Evolutionary conservation across 2,329 filamentous ascomycete genomes (phyloP), one percentile per base, ranked within the genome.

Genomic region (Fonsecaea nubica): DNA sequence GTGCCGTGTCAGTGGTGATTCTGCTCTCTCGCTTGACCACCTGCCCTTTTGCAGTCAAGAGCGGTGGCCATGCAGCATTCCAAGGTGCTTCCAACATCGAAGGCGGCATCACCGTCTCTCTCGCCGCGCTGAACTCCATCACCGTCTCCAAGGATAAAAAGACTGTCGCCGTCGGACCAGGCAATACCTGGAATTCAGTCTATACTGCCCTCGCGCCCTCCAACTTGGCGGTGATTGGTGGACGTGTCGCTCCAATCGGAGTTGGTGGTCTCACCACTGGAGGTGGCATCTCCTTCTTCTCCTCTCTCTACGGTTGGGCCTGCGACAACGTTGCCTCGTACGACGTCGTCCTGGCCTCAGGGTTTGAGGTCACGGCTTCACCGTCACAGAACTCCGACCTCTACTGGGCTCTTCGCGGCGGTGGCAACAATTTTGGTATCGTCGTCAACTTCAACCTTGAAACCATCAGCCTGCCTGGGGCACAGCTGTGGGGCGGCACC

Each of bases 41-140:
- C 3, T 80, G 78, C 33, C 74, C 75, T 0, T 88, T 88, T 69
- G 85, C 86, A 6, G 75, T 86, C 70, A 84, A 85, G 69, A 83
- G 83, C 8, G 86, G 86, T 38, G 86, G 86, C 0, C 86, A 88
- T 74, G 85, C 83, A 64, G 82, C 84, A 2, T 86, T 86, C 72
- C 78, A 83, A n/a, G 82, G 82, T 68, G 83, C 82, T 48, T 80
- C 85, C 1, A 87, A 82, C 69, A 81, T 84, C 55, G 74, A 80
- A 13, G 80, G 76, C 2, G 78, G 78, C 6, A 72, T 80, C 50
- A 76, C 73, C 6, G 75, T 80, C 52, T 74, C 74, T 66, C 72
- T 79, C 40, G 70, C 68, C 4, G 66, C 71, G 8, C 69, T 80
- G 59, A 75, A 76, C 38, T 58, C 69, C 4, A 69, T 78, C 13